phyloP scores from a whole-genome alignment of 208 protist species.

The Borovskyia barvae region DNA sequence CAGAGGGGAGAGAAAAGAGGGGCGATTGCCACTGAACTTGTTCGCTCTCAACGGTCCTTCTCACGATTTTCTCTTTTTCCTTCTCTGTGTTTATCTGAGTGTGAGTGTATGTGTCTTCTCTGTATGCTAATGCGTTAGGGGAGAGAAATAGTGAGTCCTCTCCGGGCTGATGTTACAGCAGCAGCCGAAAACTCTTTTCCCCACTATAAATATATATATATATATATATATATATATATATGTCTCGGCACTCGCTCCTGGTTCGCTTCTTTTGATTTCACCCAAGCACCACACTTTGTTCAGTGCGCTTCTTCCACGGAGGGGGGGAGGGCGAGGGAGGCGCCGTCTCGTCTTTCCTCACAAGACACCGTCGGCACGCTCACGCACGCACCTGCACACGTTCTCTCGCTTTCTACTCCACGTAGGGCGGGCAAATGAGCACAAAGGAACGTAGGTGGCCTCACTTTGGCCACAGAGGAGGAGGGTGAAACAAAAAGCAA shows the following conservation, averaged over 20 bases:
- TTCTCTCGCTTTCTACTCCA: too few relatives aligned
- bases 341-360: too few relatives aligned
- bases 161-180: too few relatives aligned
- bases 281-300: not conserved
- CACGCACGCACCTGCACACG: too few relatives aligned
- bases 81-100: not conserved
- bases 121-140: too few relatives aligned
- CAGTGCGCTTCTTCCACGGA: too few relatives aligned
- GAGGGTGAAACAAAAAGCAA: constrained; percentile 20
- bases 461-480: too few relatives aligned
- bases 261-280: not conserved
- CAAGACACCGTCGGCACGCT: too few relatives aligned
- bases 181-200: not conserved
- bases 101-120: not conserved
- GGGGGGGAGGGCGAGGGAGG: too few relatives aligned
- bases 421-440: not conserved
- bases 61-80: not conserved
- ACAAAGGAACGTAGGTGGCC: not conserved
- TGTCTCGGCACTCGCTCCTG: not conserved
- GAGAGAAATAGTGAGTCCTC: too few relatives aligned
- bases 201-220: not conserved
- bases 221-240: constrained; percentile 1
- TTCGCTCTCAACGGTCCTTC: not conserved
- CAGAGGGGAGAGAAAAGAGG: too few relatives aligned
- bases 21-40: not conserved